Conservation (phyloP, 768 basidiomycete genomes). For the Termitomyces sp. region DNA sequence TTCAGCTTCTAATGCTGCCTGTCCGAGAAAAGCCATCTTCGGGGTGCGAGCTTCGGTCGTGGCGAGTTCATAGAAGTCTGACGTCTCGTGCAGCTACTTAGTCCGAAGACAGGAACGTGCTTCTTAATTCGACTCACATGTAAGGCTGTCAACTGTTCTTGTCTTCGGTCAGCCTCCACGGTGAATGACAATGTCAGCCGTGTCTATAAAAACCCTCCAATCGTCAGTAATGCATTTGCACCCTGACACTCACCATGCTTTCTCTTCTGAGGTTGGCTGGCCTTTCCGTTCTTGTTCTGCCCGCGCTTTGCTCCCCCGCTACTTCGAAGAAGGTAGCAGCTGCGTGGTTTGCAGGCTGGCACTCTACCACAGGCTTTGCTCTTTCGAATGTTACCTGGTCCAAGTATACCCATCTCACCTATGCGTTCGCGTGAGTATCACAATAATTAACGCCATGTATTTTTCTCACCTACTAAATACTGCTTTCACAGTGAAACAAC, state of each 20-base stretch:
- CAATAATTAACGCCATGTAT: neutral
- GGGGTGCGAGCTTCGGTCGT: neutral
- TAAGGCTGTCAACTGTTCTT: neutral
- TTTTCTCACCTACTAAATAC: neutral
- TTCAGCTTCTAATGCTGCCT: neutral
- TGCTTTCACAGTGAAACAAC: slow-evolving; percentile 33
- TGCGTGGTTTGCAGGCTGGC: slow-evolving; percentile 73
- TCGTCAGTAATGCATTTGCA: neutral
- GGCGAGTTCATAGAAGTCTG: neutral
- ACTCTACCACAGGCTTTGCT: slow-evolving; percentile 45
- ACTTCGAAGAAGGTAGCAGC: slow-evolving; percentile 36
- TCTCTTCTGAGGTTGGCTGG: slow-evolving; percentile 5
- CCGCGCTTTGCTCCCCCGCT: slow-evolving; percentile 14
- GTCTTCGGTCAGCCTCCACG: slow-evolving; percentile 3
- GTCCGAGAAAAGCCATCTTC: neutral
- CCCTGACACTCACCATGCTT: slow-evolving; percentile 8
- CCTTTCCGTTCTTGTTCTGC: slow-evolving; percentile 12
- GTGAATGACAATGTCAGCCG: neutral
- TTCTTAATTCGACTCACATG: neutral
- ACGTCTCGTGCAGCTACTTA: neutral
- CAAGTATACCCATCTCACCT: slow-evolving; percentile 66
- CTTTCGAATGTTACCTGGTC: slow-evolving; percentile 60
- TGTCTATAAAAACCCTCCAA: slow-evolving; percentile 1
- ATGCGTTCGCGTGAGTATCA: slow-evolving; percentile 65
- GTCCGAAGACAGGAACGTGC: neutral